phyloP scores from a whole-genome alignment of 116 monocot genomes.

The Zostera marina region DNA sequence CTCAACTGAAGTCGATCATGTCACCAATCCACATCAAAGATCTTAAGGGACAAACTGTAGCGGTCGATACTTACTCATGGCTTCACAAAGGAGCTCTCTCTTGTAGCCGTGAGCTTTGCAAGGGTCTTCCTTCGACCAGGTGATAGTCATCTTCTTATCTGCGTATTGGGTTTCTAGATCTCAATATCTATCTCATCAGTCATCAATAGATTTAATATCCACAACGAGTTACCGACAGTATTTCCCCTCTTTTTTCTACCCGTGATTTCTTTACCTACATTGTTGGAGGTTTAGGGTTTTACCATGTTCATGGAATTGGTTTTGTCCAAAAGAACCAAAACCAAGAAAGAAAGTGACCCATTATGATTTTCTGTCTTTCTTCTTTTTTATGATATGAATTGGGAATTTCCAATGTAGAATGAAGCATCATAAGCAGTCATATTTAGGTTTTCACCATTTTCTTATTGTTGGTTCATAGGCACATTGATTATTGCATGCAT shows the following conservation, averaged over 20 bases:
- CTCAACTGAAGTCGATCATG: constrained; percentile 87
- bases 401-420: too few species aligned
- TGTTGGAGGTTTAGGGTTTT: too few species aligned
- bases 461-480: constrained; percentile 25
- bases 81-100: constrained; percentile 96
- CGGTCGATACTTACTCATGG: constrained; percentile 96
- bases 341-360: too few species aligned
- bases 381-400: too few species aligned
- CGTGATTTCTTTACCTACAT: too few species aligned
- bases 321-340: too few species aligned
- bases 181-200: neutral
- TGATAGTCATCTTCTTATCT: neutral
- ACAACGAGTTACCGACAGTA: too few species aligned
- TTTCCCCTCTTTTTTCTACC: too few species aligned
- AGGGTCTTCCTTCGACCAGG: constrained; percentile 68
- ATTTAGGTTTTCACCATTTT: neutral
- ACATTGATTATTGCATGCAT: constrained; percentile 96
- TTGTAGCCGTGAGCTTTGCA: constrained; percentile 78
- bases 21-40: constrained; percentile 57
- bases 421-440: neutral
- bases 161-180: neutral
- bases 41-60: constrained; percentile 63
- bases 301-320: too few species aligned
- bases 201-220: too few species aligned
- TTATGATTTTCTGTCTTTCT: too few species aligned